A percentile compares a stretch with the other conserved stretches of the same genome.
phyloP scores from a whole-genome alignment of 768 basidiomycete genomes.

The Rubroboletus pulcherrimus region DNA sequence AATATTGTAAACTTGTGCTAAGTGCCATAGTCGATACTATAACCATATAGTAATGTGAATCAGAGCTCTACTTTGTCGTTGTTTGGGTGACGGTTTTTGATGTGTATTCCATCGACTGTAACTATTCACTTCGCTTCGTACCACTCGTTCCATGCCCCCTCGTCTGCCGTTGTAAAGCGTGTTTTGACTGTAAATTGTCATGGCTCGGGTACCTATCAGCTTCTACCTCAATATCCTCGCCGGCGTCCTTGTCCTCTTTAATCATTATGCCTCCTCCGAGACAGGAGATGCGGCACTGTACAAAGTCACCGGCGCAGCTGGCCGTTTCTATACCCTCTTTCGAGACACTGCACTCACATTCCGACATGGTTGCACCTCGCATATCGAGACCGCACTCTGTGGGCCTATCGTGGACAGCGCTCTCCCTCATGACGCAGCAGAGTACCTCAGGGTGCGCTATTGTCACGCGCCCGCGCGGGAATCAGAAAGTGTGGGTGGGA shows the following conservation, averaged over 20 bases:
- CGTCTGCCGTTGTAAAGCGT: background rate
- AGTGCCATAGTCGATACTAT: background rate
- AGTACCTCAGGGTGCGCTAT: background rate
- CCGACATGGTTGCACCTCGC: conserved; percentile 3
- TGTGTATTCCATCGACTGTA: background rate
- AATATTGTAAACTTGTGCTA: background rate
- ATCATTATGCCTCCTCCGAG: conserved; percentile 13
- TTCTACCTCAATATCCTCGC: conserved; percentile 20
- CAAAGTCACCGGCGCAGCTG: conserved; percentile 17
- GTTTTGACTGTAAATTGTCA: background rate
- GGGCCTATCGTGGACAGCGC: background rate
- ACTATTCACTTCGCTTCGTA: background rate
- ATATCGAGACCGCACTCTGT: conserved; percentile 1
- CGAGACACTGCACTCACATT: conserved; percentile 1
- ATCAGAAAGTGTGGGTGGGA: background rate
- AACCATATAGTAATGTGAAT: background rate
- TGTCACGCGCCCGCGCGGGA: conserved; percentile 1
- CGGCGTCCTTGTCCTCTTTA: conserved; percentile 17
- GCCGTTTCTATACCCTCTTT: conserved; percentile 16
- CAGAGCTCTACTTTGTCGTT: background rate
- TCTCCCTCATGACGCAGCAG: background rate
- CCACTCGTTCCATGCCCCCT: background rate
- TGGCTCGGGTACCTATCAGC: conserved; percentile 12
- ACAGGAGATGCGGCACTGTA: conserved; percentile 18
- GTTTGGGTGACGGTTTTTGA: background rate